Evolutionary conservation across 257 asterid genomes (phyloP).

Genomic region (Capsicum pubescens): DNA sequence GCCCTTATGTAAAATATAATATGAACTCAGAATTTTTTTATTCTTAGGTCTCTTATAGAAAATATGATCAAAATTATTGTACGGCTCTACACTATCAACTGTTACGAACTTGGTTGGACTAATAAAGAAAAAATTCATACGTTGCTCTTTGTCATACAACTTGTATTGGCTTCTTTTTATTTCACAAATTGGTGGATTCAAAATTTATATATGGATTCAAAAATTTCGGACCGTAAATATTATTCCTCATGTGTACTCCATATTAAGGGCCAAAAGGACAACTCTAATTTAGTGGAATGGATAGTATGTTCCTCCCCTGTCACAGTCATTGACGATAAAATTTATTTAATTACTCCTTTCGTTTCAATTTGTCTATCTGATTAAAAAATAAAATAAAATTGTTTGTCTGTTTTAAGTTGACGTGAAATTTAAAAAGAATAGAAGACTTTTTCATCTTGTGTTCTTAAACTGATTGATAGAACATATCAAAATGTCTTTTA

Average conservation of each 20-base stretch:
- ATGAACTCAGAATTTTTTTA: neutral
- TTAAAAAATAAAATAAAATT: no score
- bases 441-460: no score
- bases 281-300: constrained; percentile 20
- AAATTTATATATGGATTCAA: no score
- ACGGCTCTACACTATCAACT: neutral
- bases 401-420: no score
- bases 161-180: neutral
- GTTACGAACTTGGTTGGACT: neutral
- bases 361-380: no score
- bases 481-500: no score
- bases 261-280: constrained; percentile 2
- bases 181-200: neutral
- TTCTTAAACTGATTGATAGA: no score
- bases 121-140: neutral
- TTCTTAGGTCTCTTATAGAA: neutral
- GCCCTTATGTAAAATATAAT: neutral
- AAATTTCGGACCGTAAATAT: neutral
- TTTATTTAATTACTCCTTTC: no score
- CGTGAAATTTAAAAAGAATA: no score
- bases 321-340: constrained; percentile 17
- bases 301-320: neutral
- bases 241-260: neutral
- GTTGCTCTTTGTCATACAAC: neutral
- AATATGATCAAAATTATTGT: neutral